phyloP scores from a whole-genome alignment of 306 rosid species.

The Trichosanthes cucumerina region DNA sequence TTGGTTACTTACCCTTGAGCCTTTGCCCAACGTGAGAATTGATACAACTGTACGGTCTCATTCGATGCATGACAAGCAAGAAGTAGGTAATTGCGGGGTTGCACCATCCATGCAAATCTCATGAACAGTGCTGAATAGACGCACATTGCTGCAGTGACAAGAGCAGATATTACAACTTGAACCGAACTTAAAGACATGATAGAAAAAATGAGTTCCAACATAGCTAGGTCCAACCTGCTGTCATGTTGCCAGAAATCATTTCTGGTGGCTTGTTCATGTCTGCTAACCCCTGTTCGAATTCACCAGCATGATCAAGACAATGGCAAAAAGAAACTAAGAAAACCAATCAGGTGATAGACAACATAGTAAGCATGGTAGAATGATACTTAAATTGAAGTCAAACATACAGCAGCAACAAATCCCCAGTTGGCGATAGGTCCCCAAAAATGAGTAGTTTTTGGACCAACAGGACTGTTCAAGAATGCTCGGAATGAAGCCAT shows the following conservation, averaged over 20 bases:
- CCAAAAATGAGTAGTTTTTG: slow-evolving; percentile 96
- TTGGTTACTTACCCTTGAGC: slow-evolving; percentile 35
- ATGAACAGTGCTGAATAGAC: slow-evolving; percentile 56
- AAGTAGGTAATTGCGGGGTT: slow-evolving; percentile 58
- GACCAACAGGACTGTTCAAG: slow-evolving; percentile 88
- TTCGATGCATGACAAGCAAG: slow-evolving; percentile 55
- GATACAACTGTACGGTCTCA: slow-evolving; percentile 67
- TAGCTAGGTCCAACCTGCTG: slow-evolving; percentile 10
- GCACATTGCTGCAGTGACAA: slow-evolving; percentile 51
- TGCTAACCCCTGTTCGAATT: slow-evolving; percentile 55
- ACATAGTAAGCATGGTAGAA: neutral
- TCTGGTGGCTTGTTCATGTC: slow-evolving; percentile 93
- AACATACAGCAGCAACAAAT: slow-evolving; percentile 88
- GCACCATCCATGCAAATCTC: slow-evolving; percentile 82
- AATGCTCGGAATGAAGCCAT: slow-evolving; percentile 84
- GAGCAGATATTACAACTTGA: neutral
- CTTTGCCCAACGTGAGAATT: slow-evolving; percentile 55
- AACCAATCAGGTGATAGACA: neutral
- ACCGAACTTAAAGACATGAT: neutral
- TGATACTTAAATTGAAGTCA: neutral
- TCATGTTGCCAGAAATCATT: slow-evolving; percentile 86
- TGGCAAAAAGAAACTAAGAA: neutral
- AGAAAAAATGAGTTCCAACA: neutral
- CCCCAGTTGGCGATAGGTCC: slow-evolving; percentile 99
- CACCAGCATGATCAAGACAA: slow-evolving; percentile 5